phyloP scores from a whole-genome alignment of 2,329 filamentous ascomycete species.

The Scopulariopsis brevicaulis region DNA sequence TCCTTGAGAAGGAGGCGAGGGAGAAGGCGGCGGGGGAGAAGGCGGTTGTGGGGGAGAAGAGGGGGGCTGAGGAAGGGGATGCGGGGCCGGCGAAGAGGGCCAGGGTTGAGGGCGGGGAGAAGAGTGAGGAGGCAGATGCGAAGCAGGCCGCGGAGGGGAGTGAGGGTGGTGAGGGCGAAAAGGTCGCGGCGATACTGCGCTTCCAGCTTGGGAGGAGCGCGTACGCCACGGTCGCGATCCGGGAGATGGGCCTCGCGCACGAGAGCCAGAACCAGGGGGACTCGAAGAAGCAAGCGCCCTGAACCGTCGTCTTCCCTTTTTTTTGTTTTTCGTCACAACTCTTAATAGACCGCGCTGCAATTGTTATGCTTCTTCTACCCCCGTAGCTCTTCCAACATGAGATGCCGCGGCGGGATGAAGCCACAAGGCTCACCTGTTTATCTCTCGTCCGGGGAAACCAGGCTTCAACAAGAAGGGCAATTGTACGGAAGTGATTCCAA shows the following conservation, averaged over 20 bases:
- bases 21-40: conserved; percentile 7
- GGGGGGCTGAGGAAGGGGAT: conserved; percentile 9
- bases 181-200: conserved; percentile 59
- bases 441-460: too few relatives aligned
- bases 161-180: conserved; percentile 17
- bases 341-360: too few relatives aligned
- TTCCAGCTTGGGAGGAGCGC: conserved; percentile 69
- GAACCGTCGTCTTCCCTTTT: too few relatives aligned
- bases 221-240: conserved; percentile 74
- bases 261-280: conserved; percentile 5
- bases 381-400: too few relatives aligned
- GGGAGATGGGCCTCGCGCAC: conserved; percentile 57
- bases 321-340: too few relatives aligned
- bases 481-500: too few relatives aligned
- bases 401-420: too few relatives aligned
- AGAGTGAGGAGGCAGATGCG: conserved; percentile 8
- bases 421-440: too few relatives aligned
- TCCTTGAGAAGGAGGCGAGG: conserved; percentile 32
- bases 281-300: too few relatives aligned
- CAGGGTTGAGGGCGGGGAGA: conserved; percentile 8
- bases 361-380: too few relatives aligned
- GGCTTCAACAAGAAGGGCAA: too few relatives aligned
- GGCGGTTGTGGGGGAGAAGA: conserved; percentile 12
- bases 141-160: conserved; percentile 15
- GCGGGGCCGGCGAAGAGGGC: conserved; percentile 3